Percentiles rank a stretch among this genome's conserved stretches.
phyloP scores from a whole-genome alignment of 331 rosid species.

The Quercus tomentella region DNA sequence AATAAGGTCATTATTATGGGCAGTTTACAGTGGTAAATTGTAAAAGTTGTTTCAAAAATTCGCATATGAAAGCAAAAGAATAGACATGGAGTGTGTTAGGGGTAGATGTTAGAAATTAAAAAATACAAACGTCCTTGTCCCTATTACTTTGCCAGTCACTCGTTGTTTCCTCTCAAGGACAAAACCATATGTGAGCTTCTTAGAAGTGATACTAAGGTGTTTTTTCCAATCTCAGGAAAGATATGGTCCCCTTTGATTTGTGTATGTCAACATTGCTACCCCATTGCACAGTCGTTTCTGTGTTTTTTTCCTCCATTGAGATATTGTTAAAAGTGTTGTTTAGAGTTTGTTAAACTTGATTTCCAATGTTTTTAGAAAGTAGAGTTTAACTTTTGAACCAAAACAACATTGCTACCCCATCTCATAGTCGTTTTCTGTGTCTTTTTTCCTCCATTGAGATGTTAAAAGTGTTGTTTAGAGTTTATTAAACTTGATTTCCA shows the following conservation, averaged over 20 bases:
- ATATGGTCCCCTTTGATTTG: slow-evolving; percentile 6
- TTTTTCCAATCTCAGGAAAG: slow-evolving; percentile 14
- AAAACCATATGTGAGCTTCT: slow-evolving; percentile 13
- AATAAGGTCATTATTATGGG: no score
- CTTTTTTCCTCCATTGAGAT: neutral
- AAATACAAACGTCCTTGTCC: no score
- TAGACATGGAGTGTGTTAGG: no score
- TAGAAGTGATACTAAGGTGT: neutral
- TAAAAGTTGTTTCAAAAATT: no score
- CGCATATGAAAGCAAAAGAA: no score
- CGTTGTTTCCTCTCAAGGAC: neutral
- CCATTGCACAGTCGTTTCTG: neutral
- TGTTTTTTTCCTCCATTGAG: neutral
- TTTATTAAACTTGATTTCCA: no score
- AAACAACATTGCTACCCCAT: neutral
- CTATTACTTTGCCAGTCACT: no score
- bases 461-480: neutral
- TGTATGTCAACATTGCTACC: neutral
- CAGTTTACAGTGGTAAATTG: no score
- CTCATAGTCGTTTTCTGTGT: neutral
- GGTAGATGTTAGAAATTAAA: no score
- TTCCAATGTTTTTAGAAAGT: no score
- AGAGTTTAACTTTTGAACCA: no score
- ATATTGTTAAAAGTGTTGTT: neutral
- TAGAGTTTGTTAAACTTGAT: no score